Evolutionary conservation across 2,329 filamentous ascomycete genomes (phyloP).

Genomic region (Aspergillus tamarii): DNA sequence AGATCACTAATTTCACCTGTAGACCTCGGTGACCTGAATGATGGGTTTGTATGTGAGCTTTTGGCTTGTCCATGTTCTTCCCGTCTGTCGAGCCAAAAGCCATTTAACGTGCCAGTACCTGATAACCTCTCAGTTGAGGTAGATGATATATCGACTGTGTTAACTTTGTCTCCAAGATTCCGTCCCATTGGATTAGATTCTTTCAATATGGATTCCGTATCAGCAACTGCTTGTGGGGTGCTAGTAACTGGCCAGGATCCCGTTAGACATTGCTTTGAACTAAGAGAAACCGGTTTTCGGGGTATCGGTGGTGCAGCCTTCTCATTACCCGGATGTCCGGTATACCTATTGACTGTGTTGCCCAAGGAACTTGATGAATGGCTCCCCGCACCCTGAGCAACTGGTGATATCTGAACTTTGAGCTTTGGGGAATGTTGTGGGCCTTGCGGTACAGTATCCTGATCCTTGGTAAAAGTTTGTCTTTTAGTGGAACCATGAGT

Average conservation of each 20-base stretch:
- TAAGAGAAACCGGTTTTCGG: slow-evolving; percentile 59
- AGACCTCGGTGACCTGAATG: not conserved
- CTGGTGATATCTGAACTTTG: slow-evolving; percentile 4
- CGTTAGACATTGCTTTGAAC: slow-evolving; percentile 18
- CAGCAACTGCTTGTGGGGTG: not conserved
- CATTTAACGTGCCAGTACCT: not conserved
- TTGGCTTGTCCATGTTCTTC: not conserved
- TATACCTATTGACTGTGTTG: not conserved
- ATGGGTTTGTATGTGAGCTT: not conserved
- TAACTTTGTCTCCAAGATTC: not conserved
- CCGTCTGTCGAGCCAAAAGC: not conserved
- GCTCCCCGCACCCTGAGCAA: not conserved
- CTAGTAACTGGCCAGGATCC: not conserved
- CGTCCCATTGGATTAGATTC: not conserved
- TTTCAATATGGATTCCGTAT: not conserved
- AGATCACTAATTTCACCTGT: slow-evolving; percentile 21
- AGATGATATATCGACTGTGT: not conserved
- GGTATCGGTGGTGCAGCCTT: slow-evolving; percentile 61
- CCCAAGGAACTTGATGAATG: not conserved
- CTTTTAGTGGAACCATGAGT: slow-evolving; percentile 18
- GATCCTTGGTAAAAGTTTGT: slow-evolving; percentile 15
- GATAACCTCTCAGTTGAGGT: not conserved
- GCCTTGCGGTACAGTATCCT: slow-evolving; percentile 17
- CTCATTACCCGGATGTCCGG: not conserved
- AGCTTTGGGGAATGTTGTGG: slow-evolving; percentile 29